These are phyloP conservation scores for Aureobasidium uvarum DNA, from an alignment of 2,329 filamentous ascomycete species.

Conservation along the genomic window DNA sequence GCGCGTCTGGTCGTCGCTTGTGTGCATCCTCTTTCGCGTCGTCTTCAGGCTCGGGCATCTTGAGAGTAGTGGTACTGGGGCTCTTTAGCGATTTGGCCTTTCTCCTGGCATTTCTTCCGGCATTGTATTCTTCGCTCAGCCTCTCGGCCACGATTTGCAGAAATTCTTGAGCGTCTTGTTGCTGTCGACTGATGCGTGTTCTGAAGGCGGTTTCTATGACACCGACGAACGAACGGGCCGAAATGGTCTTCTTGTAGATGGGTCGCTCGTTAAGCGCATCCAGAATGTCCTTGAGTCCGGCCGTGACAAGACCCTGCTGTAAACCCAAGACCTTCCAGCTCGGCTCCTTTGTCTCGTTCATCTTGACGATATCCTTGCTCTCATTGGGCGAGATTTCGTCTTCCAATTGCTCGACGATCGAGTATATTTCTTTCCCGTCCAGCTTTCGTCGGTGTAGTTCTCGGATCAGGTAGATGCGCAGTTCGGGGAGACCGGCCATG, in stretches of 20 bases:
- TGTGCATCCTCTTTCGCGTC: background rate
- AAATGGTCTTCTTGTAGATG: conserved; percentile 90
- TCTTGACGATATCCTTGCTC: conserved; percentile 48
- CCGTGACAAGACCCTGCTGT: conserved; percentile 79
- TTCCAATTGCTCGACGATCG: conserved; percentile 37
- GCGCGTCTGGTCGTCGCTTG: background rate
- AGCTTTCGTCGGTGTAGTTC: conserved; percentile 82
- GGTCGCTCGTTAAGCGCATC: conserved; percentile 91
- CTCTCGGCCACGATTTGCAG: conserved; percentile 90
- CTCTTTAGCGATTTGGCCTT: conserved; percentile 46
- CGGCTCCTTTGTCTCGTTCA: conserved; percentile 37
- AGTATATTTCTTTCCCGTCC: conserved; percentile 74
- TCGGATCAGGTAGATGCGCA: conserved; percentile 87
- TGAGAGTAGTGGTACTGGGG: background rate
- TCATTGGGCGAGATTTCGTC: conserved; percentile 59
- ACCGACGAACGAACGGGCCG: conserved; percentile 77
- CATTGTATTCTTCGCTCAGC: conserved; percentile 90
- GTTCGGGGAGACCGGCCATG: conserved; percentile 81
- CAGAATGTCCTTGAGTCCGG: conserved; percentile 86
- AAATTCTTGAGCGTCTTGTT: conserved; percentile 98
- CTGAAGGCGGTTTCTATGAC: conserved; percentile 82
- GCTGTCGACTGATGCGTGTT: conserved; percentile 86
- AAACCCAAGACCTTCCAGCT: conserved; percentile 57
- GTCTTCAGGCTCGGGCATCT: background rate
- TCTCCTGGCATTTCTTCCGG: conserved; percentile 69